Evolutionary conservation across 2,329 filamentous ascomycete genomes (phyloP).

Genomic region (Thelonectria olida): DNA sequence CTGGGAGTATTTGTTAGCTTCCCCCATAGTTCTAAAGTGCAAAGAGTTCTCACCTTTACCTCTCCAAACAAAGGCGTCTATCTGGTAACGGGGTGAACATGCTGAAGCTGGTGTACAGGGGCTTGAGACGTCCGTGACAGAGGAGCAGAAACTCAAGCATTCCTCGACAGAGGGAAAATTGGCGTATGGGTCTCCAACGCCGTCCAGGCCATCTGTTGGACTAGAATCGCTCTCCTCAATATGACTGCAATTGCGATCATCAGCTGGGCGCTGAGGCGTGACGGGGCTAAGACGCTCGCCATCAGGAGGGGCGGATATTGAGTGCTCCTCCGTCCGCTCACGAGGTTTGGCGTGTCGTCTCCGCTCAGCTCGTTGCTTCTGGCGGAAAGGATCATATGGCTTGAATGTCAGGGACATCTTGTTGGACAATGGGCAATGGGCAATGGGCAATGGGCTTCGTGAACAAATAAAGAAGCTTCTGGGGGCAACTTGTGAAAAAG

Average conservation of each 20-base stretch:
- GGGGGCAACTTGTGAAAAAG: too few species aligned
- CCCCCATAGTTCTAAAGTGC: background rate
- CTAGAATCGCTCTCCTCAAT: background rate
- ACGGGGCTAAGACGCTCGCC: background rate
- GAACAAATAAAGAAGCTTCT: background rate
- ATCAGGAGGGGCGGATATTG: background rate
- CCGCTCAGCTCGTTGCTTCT: background rate
- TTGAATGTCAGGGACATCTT: background rate
- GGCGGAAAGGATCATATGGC: background rate
- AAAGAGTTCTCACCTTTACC: background rate
- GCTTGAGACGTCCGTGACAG: background rate
- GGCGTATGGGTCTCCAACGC: background rate
- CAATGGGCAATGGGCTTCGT: background rate
- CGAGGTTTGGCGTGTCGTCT: background rate
- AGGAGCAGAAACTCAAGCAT: constrained; percentile 1
- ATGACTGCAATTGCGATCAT: background rate
- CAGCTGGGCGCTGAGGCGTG: background rate
- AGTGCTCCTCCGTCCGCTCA: background rate
- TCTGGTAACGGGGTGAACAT: background rate
- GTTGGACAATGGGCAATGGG: background rate
- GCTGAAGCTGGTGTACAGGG: background rate
- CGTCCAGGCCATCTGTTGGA: background rate
- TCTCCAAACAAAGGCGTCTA: background rate
- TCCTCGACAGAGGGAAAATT: background rate
- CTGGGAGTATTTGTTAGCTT: background rate